A percentile compares a stretch with the other conserved stretches of the same genome.
These are phyloP conservation scores for Stagonosporopsis cucurbitacearum DNA, from an alignment of 2,329 filamentous ascomycete species.

Conservation along the genomic window DNA sequence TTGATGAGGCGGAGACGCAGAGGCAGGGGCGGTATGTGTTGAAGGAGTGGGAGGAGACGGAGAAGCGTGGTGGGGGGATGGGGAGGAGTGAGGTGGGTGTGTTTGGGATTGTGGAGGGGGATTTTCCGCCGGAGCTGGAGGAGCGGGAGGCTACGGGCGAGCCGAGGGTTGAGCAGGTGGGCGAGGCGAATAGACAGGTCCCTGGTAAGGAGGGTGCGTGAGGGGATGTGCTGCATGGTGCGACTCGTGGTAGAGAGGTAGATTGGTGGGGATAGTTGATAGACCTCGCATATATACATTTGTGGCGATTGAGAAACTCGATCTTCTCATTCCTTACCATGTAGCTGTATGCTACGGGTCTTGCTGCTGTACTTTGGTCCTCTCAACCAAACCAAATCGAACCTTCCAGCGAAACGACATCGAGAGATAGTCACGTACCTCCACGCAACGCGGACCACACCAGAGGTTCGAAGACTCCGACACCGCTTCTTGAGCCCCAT, in stretches of 20 bases:
- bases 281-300: too few species aligned
- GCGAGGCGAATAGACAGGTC: slow-evolving; percentile 26
- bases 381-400: too few species aligned
- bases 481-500: too few species aligned
- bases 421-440: too few species aligned
- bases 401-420: too few species aligned
- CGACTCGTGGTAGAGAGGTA: not conserved
- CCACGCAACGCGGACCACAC: too few species aligned
- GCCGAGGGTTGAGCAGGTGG: slow-evolving; percentile 17
- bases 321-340: too few species aligned
- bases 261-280: not conserved
- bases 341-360: too few species aligned
- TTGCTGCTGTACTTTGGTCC: too few species aligned
- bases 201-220: slow-evolving; percentile 12
- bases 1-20: slow-evolving; percentile 57
- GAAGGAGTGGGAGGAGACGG: slow-evolving; percentile 59
- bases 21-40: slow-evolving; percentile 52
- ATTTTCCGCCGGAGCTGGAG: slow-evolving; percentile 38
- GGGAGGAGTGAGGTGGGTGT: slow-evolving; percentile 56
- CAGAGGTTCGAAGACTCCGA: too few species aligned
- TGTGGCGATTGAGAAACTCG: too few species aligned
- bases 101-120: slow-evolving; percentile 30
- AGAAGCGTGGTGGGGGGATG: slow-evolving; percentile 56
- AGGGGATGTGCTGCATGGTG: not conserved
- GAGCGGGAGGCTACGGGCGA: slow-evolving; percentile 15